Percentiles rank a stretch among this genome's conserved stretches.
These are phyloP conservation scores for Piromyces finnis DNA, from an alignment of 192 early-diverging fungal genomes.

Conservation along the genomic window DNA sequence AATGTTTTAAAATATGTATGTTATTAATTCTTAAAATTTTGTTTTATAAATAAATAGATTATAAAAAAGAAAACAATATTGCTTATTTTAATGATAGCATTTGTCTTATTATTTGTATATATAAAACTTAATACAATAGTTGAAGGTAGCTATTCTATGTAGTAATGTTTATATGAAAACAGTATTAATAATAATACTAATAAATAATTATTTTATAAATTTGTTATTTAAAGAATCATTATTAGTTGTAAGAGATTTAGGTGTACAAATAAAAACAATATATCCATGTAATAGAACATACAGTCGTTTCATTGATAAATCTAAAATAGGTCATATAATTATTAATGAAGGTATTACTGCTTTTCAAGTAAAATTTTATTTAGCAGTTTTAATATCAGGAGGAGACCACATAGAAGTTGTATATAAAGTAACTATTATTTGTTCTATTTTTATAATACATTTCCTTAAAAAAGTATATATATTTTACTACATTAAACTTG, in stretches of 20 bases:
- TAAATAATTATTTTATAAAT: no score
- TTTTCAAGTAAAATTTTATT: conserved; percentile 49
- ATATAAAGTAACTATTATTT: conserved; percentile 31
- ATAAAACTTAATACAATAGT: neutral
- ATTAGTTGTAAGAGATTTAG: conserved; percentile 45
- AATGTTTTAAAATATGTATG: neutral
- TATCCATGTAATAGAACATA: conserved; percentile 23
- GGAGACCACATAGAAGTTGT: conserved; percentile 45
- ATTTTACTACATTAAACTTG: no score
- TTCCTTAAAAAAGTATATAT: no score
- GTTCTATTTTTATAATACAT: no score
- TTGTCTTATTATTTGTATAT: neutral
- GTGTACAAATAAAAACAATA: conserved; percentile 42
- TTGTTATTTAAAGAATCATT: conserved; percentile 44
- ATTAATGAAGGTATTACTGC: conserved; percentile 63
- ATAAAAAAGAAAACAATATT: neutral
- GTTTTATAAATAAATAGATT: no score
- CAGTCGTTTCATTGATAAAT: conserved; percentile 40
- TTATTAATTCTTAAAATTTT: no score
- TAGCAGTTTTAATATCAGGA: conserved; percentile 45
- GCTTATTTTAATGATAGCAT: neutral
- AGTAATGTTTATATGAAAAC: no score
- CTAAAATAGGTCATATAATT: conserved; percentile 43
- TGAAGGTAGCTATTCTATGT: neutral
- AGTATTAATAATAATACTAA: no score